A percentile compares a stretch with the other conserved stretches of the same genome.
Conservation (phyloP, 306 rosid species). For the Sicyos baderoa region DNA sequence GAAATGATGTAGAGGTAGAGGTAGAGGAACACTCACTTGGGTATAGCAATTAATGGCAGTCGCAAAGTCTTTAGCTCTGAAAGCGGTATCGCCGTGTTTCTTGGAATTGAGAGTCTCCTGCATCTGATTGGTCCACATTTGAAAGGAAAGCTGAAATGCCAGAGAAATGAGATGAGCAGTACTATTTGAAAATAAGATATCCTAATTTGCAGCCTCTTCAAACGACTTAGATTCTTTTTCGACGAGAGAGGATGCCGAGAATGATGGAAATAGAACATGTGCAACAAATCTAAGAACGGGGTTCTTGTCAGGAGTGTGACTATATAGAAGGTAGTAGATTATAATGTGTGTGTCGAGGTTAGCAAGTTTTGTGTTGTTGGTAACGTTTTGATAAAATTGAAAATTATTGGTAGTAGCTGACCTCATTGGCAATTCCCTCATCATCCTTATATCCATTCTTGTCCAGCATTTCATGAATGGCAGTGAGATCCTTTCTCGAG, state of each 20-base stretch:
- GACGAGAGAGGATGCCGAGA: not conserved
- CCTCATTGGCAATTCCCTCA: conserved; percentile 96
- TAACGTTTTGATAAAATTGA: not conserved
- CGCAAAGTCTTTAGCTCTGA: conserved; percentile 66
- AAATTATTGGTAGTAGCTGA: conserved; percentile 25
- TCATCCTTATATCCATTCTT: conserved; percentile 93
- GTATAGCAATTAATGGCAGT: conserved; percentile 79
- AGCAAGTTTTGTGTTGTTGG: not conserved
- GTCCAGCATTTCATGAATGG: conserved; percentile 81
- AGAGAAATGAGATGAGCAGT: not conserved
- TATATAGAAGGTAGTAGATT: not conserved
- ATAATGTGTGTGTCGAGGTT: not conserved
- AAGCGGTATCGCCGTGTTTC: conserved; percentile 89
- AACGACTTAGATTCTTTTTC: not conserved
- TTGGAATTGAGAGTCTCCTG: conserved; percentile 83
- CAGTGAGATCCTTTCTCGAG: conserved; percentile 79
- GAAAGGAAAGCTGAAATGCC: conserved; percentile 84
- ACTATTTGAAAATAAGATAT: not conserved
- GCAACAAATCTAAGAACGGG: not conserved
- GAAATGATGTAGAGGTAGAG: conserved; percentile 13
- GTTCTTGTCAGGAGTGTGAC: not conserved
- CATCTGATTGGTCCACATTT: conserved; percentile 92
- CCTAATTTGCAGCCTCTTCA: conserved; percentile 1
- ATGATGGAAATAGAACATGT: not conserved
- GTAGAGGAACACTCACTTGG: conserved; percentile 42